phyloP scores from a whole-genome alignment of 2,329 filamentous ascomycete species.

The Monosporascus cannonballus region DNA sequence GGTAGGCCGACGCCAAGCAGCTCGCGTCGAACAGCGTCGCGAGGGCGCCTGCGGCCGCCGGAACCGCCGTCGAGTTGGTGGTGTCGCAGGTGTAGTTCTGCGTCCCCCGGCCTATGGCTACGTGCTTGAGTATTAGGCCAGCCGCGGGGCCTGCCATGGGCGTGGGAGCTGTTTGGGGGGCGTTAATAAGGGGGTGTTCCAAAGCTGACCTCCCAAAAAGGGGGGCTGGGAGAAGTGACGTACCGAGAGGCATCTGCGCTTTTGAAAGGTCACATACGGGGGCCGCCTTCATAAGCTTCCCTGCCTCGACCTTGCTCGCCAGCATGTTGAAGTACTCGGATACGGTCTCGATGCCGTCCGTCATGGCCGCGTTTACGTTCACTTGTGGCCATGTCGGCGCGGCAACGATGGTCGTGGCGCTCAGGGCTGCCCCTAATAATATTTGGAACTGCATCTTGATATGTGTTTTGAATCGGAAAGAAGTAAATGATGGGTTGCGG shows the following conservation, averaged over 20 bases:
- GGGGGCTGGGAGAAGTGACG: slow-evolving; percentile 16
- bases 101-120: slow-evolving; percentile 81
- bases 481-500: slow-evolving; percentile 6
- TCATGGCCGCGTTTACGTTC: slow-evolving; percentile 32
- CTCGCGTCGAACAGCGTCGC: slow-evolving; percentile 53
- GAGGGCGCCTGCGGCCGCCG: slow-evolving; percentile 64
- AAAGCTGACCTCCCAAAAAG: slow-evolving; percentile 13
- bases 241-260: slow-evolving; percentile 45
- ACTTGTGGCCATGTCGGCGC: slow-evolving; percentile 42
- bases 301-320: slow-evolving; percentile 46
- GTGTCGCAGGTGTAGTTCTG: slow-evolving; percentile 88
- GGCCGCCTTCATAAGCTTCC: slow-evolving; percentile 32
- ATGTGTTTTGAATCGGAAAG: slow-evolving; percentile 6
- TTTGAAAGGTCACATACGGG: slow-evolving; percentile 50
- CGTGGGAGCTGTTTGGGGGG: slow-evolving; percentile 38
- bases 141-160: slow-evolving; percentile 54
- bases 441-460: slow-evolving; percentile 45
- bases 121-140: slow-evolving; percentile 64
- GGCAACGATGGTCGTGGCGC: slow-evolving; percentile 35
- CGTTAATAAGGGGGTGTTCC: slow-evolving; percentile 15
- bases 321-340: slow-evolving; percentile 57
- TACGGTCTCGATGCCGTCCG: slow-evolving; percentile 39
- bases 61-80: slow-evolving; percentile 51
- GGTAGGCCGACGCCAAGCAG: slow-evolving; percentile 62
- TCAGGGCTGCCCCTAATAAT: slow-evolving; percentile 40